Base-by-base conservation (phyloP, 768 basidiomycete genomes). In the Naganishia friedmannii region DNA sequence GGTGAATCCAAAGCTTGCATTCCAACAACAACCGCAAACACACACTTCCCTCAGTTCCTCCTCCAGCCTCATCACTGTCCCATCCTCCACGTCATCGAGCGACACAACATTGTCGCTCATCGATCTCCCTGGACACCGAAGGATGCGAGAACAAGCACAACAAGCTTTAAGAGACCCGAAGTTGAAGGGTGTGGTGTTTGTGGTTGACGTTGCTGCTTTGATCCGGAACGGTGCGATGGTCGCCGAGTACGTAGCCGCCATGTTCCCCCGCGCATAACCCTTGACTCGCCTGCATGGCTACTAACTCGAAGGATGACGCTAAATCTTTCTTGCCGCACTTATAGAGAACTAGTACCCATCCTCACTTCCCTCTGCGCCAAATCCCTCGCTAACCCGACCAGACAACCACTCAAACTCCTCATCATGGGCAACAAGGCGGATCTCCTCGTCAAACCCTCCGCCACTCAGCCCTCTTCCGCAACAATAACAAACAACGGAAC, bases 81-180 rank as follows among this genome's bases (percentile, higher is more conserved):
- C 39, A 3, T 66, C 46, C 1, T 32, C 39, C 8, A 60, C 55
- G 23, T 51, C 48, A 51, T 51, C 48, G n/a, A 21, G 48, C 48
- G 48, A 21, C n/a, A 72, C 70, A 37, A 53, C 58, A 12, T 67
- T 80, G 42, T 53, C 69, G 21, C 60, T 80, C 48, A 67, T 78
- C 10, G 79, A 80, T 56, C 32, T 80, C 1, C 79, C 79, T 32
- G 79, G 79, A 29, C 79, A 80, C 71, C 77, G 78, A 15, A 71
- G 79, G 66, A 55, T 80, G 57, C 60, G 72, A 19, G 77, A 78
- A 51, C 72, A 75, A 13, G 75, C 78, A 23, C 55, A 53, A 53
- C 75, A 60, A 10, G 75, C 74, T 9, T 28, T 63, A n/a, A 31
- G 39, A 26, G 39, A 63, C n/a, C 23, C 39, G 4, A 26, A 21